Evolutionary conservation across 2,329 filamentous ascomycete species (phyloP).

Genomic region (Trichothecium roseum): DNA sequence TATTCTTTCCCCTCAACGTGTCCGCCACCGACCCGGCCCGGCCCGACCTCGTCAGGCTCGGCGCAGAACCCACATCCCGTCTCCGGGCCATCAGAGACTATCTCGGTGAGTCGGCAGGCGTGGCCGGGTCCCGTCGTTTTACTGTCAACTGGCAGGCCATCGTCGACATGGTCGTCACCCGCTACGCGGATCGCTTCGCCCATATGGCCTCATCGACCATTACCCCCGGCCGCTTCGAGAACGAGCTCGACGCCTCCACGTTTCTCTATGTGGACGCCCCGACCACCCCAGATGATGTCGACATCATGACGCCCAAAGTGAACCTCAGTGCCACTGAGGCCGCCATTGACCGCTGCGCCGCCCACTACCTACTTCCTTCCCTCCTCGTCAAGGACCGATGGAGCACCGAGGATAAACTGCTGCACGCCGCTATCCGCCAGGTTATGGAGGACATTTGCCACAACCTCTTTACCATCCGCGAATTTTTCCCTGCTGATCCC

Average conservation of each 20-base stretch:
- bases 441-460: constrained; percentile 29
- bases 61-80: constrained; percentile 16
- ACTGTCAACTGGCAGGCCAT: constrained; percentile 54
- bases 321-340: constrained; percentile 26
- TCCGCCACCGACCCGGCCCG: constrained; percentile 26
- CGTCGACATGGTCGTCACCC: constrained; percentile 52
- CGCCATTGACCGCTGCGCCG: constrained; percentile 29
- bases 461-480: constrained; percentile 11
- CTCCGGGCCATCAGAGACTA: constrained; percentile 28
- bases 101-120: constrained; percentile 31
- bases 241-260: constrained; percentile 26
- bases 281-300: constrained; percentile 12
- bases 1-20: constrained; percentile 40
- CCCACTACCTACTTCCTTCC: constrained; percentile 29
- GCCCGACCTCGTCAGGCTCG: constrained; percentile 21
- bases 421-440: constrained; percentile 29
- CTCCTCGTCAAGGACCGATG: constrained; percentile 11
- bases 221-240: constrained; percentile 17
- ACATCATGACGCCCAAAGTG: constrained; percentile 7
- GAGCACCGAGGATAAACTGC: constrained; percentile 31
- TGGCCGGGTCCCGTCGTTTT: constrained; percentile 19
- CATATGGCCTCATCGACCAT: constrained; percentile 21
- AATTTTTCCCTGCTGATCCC: background rate
- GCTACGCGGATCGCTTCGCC: constrained; percentile 47
- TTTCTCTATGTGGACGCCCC: constrained; percentile 32